These are phyloP conservation scores for Talaromyces liani DNA, from an alignment of 495 filamentous ascomycete genomes.

Conservation along the genomic window DNA sequence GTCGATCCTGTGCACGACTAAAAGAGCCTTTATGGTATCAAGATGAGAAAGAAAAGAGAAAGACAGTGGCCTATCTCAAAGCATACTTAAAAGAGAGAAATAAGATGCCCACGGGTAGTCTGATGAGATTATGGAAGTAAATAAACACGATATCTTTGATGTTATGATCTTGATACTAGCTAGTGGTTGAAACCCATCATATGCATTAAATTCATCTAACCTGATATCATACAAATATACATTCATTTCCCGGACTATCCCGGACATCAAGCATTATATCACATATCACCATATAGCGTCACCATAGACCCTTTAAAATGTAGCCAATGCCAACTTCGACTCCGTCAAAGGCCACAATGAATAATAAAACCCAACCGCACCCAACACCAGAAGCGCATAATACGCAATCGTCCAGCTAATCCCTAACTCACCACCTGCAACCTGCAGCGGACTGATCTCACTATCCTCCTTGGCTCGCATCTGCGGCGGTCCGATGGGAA, in stretches of 20 bases:
- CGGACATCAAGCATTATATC: background rate
- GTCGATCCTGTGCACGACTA: no score
- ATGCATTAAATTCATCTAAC: background rate
- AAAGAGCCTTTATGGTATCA: no score
- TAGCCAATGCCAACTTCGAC: slow-evolving; percentile 37
- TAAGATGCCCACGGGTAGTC: no score
- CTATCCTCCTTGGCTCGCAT: slow-evolving; percentile 36
- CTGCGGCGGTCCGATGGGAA: slow-evolving; percentile 22
- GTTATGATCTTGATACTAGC: no score
- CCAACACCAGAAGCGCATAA: slow-evolving; percentile 64
- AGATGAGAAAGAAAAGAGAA: no score
- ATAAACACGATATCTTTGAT: no score
- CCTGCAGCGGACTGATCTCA: slow-evolving; percentile 13
- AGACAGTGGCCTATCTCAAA: no score
- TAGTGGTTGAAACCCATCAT: background rate
- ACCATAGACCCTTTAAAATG: slow-evolving; percentile 15
- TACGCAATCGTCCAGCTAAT: slow-evolving; percentile 68
- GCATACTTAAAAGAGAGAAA: no score
- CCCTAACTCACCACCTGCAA: slow-evolving; percentile 21
- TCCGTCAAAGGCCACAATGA: slow-evolving; percentile 69
- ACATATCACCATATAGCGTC: background rate
- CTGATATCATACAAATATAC: background rate
- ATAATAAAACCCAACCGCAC: slow-evolving; percentile 61
- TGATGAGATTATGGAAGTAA: no score
- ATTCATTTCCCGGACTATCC: background rate